A percentile compares a stretch with the other conserved stretches of the same genome.
These are phyloP conservation scores for Telopea speciosissima DNA, from an alignment of 177 flowering plant genomes.

Conservation along the genomic window DNA sequence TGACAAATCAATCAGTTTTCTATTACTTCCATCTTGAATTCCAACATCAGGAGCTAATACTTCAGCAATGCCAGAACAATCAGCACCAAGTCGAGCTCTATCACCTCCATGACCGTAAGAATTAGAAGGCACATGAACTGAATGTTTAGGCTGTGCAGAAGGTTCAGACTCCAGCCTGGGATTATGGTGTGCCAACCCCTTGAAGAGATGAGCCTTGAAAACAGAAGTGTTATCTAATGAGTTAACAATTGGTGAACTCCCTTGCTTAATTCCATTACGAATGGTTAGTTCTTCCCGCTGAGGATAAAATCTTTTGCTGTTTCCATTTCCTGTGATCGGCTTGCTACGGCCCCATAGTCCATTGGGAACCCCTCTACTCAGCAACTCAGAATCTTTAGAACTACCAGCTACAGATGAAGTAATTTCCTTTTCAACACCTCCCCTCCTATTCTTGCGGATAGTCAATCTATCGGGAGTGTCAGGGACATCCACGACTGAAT, in stretches of 20 bases:
- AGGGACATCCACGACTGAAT: slow-evolving; percentile 44
- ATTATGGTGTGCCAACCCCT: slow-evolving; percentile 5
- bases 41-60: slow-evolving; percentile 9
- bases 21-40: slow-evolving; percentile 12
- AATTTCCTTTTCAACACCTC: slow-evolving; percentile 9
- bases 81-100: slow-evolving; percentile 11
- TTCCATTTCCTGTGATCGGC: slow-evolving; percentile 16
- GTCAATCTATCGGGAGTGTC: slow-evolving; percentile 76
- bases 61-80: slow-evolving; percentile 7
- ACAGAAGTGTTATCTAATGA: slow-evolving; percentile 20
- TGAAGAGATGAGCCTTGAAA: slow-evolving; percentile 14
- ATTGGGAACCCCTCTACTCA: slow-evolving; percentile 14
- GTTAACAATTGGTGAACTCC: slow-evolving; percentile 8
- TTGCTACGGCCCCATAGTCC: slow-evolving; percentile 14
- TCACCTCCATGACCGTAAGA: not conserved
- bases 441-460: slow-evolving; percentile 8
- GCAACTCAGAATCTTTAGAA: slow-evolving; percentile 14
- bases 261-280: slow-evolving; percentile 8
- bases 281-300: slow-evolving; percentile 7
- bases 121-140: slow-evolving; percentile 6
- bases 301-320: slow-evolving; percentile 13
- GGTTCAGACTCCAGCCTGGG: slow-evolving; percentile 2
- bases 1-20: slow-evolving; percentile 11
- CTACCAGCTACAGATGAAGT: slow-evolving; percentile 12
- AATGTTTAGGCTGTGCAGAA: slow-evolving; percentile 14